These are phyloP conservation scores for Macrocybe gigantea DNA, from an alignment of 768 basidiomycete genomes.

Conservation along the genomic window DNA sequence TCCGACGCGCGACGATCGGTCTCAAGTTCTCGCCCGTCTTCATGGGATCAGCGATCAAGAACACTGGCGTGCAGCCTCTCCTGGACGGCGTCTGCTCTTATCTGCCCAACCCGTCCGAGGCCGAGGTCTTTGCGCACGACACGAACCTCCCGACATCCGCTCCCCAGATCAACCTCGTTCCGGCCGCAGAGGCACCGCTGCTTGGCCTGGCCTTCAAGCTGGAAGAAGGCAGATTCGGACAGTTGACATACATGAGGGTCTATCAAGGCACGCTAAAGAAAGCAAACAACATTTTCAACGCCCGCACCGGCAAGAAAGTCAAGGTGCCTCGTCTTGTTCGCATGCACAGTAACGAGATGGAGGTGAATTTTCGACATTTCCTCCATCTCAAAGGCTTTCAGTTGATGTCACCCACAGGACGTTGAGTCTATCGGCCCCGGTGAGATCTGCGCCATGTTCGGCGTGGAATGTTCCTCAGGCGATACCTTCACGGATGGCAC, in stretches of 20 bases:
- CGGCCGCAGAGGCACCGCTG: slow-evolving; percentile 81
- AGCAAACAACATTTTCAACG: slow-evolving; percentile 82
- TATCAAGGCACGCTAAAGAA: slow-evolving; percentile 94
- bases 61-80: slow-evolving; percentile 90
- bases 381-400: neutral
- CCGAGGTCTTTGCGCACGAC: slow-evolving; percentile 76
- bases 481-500: slow-evolving; percentile 96
- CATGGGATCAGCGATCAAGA: slow-evolving; percentile 95
- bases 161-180: slow-evolving; percentile 68
- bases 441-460: slow-evolving; percentile 99
- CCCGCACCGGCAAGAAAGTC: slow-evolving; percentile 92
- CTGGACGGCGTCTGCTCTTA: slow-evolving; percentile 96
- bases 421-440: slow-evolving; percentile 92
- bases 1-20: slow-evolving; percentile 82
- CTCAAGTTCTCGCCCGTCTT: slow-evolving; percentile 96
- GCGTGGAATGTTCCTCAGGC: slow-evolving; percentile 95
- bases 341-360: slow-evolving; percentile 99
- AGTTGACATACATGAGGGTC: slow-evolving; percentile 96
- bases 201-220: slow-evolving; percentile 97
- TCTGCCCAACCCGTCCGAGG: slow-evolving; percentile 83
- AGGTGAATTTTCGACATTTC: slow-evolving; percentile 45
- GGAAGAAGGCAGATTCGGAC: slow-evolving; percentile 95
- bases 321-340: slow-evolving; percentile 94
- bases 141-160: slow-evolving; percentile 59
- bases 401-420: slow-evolving; percentile 47